These are phyloP conservation scores for Solanum hybrid DNA, from an alignment of 305 asterid species.

Conservation along the genomic window DNA sequence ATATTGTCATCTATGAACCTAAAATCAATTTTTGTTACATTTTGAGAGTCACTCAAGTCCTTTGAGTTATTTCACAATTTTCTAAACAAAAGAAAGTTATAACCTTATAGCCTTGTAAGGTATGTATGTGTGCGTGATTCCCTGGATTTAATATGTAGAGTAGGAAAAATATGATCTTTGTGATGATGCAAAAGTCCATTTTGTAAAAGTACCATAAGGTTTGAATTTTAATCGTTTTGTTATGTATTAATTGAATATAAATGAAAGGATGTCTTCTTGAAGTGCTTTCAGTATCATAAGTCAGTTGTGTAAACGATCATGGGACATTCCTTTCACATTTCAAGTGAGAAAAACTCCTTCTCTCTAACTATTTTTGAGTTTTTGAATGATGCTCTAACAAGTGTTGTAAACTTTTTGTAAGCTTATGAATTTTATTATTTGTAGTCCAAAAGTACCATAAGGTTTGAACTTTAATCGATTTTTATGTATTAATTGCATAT, in stretches of 20 bases:
- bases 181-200: neutral
- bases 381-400: too few relatives aligned
- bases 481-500: neutral
- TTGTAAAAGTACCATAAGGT: neutral
- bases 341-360: too few relatives aligned
- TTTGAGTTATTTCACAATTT: neutral
- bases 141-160: neutral
- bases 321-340: too few relatives aligned
- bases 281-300: too few relatives aligned
- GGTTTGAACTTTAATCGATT: too few relatives aligned
- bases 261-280: neutral
- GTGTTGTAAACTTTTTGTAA: too few relatives aligned
- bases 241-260: neutral
- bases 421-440: too few relatives aligned
- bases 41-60: neutral
- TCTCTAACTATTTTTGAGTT: too few relatives aligned
- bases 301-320: too few relatives aligned
- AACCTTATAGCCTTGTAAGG: neutral
- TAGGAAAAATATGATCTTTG: neutral
- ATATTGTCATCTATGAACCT: neutral
- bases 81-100: neutral
- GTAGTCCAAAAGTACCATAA: neutral
- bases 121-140: neutral
- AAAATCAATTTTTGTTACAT: too few relatives aligned
- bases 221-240: neutral